Percentiles rank a stretch among this genome's conserved stretches.
Evolutionary conservation across 2,329 filamentous ascomycete genomes (phyloP).

Genomic region (Hymenoscyphus linearis): DNA sequence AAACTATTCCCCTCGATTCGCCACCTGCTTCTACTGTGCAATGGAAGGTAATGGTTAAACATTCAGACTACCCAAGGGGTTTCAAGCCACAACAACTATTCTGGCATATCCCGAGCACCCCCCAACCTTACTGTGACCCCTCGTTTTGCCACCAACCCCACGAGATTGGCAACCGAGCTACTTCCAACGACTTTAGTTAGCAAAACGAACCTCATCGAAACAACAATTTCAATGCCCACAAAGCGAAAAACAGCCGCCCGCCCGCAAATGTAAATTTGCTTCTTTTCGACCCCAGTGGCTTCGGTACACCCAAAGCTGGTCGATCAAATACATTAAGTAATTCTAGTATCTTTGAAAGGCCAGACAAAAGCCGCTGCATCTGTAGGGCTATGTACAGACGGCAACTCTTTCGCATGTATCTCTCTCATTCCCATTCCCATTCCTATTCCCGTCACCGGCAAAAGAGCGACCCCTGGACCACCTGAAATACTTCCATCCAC

Average conservation of each 20-base stretch:
- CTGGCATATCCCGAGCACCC: background rate
- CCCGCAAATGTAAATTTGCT: background rate
- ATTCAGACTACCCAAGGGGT: background rate
- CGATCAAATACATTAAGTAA: constrained; percentile 2
- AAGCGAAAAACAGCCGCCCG: background rate
- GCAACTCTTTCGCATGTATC: background rate
- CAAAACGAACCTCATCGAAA: background rate
- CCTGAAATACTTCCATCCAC: background rate
- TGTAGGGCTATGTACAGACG: background rate
- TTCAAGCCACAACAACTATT: background rate
- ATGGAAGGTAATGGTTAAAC: background rate
- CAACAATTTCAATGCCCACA: background rate
- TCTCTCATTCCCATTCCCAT: background rate
- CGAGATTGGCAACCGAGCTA: background rate
- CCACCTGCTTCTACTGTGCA: background rate
- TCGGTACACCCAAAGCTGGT: background rate
- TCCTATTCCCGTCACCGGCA: background rate
- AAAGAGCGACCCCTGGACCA: background rate
- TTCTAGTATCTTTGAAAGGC: background rate
- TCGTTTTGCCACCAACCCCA: background rate
- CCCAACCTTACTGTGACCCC: background rate
- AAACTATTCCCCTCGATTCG: background rate
- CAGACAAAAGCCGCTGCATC: background rate
- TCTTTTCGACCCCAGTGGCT: background rate
- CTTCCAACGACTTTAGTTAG: background rate